Base-by-base conservation (phyloP, 768 basidiomycete genomes). In the Auricularia heimuer region DNA sequence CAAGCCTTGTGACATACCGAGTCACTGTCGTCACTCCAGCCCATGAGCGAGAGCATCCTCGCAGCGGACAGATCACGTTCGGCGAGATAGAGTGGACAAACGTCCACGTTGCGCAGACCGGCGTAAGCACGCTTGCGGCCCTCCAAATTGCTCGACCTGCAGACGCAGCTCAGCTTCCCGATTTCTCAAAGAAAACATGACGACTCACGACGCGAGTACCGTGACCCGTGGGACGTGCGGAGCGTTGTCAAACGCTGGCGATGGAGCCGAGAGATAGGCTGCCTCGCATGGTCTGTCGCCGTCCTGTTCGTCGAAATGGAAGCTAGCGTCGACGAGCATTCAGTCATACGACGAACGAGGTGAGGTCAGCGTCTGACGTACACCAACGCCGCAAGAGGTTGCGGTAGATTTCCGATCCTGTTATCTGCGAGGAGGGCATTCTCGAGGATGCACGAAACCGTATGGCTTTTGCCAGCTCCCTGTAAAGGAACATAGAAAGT, bases 401-500 rank as follows among this genome's bases (percentile, higher is more conserved):
- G 84, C 34, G 80, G 71, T 7, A 86, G 72, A 0, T 71, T 72
- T 0, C 89, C 89, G 18, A 84, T 81, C 0, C 78, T 68, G 2
- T 77, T 69, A 64, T 80, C 79, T 14, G 76, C 74, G n/a, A 90
- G 81, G 7, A 90, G 76, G 84, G 89, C 87, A 66, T 78, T 85
- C 70, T 90, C 89, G 0, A 90, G 70, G 4, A 90, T 76, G 0
- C 86, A 81, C 0, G 88, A 84, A 1, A 88, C 82, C 0, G 86
- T 88, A 62, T 90, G 88, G 0, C 87, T 89, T 69, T 90, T 90
- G 8, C 88, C 88, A 0, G 88, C 85, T 0, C 89, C 87, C 75
- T 67, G n/a, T 35, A 61, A 21, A 35, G 36, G 34, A 3, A 3
- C 12, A 8, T 8, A 4, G 4, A 14, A 61, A 58, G 29, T 29